These are phyloP conservation scores for Lepidium didymum DNA, from an alignment of 345 rosid species.

Conservation along the genomic window DNA sequence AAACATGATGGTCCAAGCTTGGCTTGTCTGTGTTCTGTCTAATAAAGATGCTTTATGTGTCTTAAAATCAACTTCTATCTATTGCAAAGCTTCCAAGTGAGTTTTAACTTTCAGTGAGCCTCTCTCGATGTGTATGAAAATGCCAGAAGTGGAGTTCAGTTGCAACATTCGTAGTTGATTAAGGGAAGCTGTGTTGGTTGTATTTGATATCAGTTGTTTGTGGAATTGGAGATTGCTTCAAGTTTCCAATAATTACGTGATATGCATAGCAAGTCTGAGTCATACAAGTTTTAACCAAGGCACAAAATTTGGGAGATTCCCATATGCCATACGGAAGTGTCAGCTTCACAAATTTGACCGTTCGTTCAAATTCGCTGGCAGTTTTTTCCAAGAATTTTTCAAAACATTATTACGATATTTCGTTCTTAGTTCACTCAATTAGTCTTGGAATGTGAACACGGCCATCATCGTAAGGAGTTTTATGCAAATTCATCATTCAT, in stretches of 20 bases:
- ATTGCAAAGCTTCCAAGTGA: background rate
- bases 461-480: background rate
- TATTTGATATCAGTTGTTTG: background rate
- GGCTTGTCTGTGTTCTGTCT: background rate
- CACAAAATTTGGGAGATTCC: background rate
- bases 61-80: background rate
- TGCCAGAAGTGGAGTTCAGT: background rate
- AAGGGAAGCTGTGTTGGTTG: background rate
- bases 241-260: background rate
- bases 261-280: background rate
- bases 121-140: background rate
- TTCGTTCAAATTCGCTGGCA: background rate
- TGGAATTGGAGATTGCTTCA: background rate
- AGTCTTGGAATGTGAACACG: background rate
- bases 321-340: background rate
- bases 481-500: background rate
- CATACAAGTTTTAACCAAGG: background rate
- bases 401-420: background rate
- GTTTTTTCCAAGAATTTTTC: background rate
- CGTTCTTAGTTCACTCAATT: background rate
- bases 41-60: background rate
- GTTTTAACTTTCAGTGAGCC: background rate
- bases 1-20: background rate
- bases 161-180: background rate
- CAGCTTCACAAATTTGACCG: background rate